Percentiles rank a stretch among this genome's conserved stretches.
Evolutionary conservation across 805 yeast genomes (phyloP).

Genomic region (Jamesozyma lodderae): DNA sequence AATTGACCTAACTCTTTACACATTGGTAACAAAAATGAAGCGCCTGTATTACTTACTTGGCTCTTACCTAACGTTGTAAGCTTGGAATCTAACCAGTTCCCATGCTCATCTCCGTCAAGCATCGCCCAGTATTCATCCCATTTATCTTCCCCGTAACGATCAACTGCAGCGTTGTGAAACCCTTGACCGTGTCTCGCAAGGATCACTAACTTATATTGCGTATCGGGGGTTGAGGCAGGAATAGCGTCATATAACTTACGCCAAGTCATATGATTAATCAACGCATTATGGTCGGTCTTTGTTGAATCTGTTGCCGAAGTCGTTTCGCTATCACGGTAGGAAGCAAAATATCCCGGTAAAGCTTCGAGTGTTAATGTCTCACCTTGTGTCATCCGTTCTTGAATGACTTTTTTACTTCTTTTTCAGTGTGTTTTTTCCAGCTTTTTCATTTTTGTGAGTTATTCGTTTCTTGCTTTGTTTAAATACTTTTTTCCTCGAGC

Average conservation of each 20-base stretch:
- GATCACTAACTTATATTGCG: conserved; percentile 15
- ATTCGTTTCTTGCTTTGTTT: too few species aligned
- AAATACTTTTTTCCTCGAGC: neutral
- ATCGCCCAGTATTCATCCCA: conserved; percentile 52
- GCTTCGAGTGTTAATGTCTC: conserved; percentile 9
- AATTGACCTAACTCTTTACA: conserved; percentile 39
- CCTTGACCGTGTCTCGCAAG: conserved; percentile 61
- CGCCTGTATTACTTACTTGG: conserved; percentile 44
- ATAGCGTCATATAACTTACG: conserved; percentile 13
- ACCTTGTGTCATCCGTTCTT: neutral
- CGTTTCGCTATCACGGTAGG: conserved; percentile 8
- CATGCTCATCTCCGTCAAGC: conserved; percentile 44
- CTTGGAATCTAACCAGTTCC: conserved; percentile 43
- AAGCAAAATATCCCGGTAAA: conserved; percentile 22
- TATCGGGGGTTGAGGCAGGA: conserved; percentile 14
- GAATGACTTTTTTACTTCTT: neutral
- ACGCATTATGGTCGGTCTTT: conserved; percentile 11
- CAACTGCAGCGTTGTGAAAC: conserved; percentile 48
- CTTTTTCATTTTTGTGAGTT: too few species aligned
- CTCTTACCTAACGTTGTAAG: conserved; percentile 46
- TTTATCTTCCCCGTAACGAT: conserved; percentile 44
- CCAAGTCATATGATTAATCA: conserved; percentile 15
- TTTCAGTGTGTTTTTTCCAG: neutral
- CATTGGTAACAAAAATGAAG: conserved; percentile 14
- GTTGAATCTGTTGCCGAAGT: conserved; percentile 11